Conservation (phyloP, 768 basidiomycete genomes). For the Tephrocybe sp. region DNA sequence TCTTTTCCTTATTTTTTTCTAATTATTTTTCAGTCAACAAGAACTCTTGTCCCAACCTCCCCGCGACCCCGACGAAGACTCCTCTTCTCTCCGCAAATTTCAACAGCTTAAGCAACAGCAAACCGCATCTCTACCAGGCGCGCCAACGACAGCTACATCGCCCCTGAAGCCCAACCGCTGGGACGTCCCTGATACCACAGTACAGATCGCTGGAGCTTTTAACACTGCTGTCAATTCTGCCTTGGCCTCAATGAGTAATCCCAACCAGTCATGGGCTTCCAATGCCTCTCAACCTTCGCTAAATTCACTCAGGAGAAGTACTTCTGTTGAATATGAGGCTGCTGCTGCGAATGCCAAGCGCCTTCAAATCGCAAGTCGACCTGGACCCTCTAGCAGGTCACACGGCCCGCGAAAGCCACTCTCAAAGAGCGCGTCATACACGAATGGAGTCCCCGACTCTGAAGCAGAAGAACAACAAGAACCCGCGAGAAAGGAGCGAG, state of each 20-base stretch:
- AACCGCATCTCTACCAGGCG: slow-evolving; percentile 28
- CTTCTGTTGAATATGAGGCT: slow-evolving; percentile 79
- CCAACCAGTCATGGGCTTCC: slow-evolving; percentile 68
- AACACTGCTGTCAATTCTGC: slow-evolving; percentile 57
- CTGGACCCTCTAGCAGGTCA: slow-evolving; percentile 21
- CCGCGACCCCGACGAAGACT: slow-evolving; percentile 35
- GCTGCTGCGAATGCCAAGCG: slow-evolving; percentile 47
- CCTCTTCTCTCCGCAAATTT: slow-evolving; percentile 39
- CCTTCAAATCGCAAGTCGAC: slow-evolving; percentile 57
- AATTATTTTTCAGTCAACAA: slow-evolving; percentile 22
- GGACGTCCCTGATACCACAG: slow-evolving; percentile 79
- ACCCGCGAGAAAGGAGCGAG: slow-evolving; percentile 38
- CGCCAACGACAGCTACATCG: slow-evolving; percentile 40
- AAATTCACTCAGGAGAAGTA: slow-evolving; percentile 53
- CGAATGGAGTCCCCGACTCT: slow-evolving; percentile 59
- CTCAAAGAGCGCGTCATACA: slow-evolving; percentile 52
- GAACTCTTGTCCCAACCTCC: slow-evolving; percentile 38
- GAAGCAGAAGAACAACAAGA: slow-evolving; percentile 53
- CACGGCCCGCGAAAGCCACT: slow-evolving; percentile 41
- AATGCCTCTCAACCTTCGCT: slow-evolving; percentile 45
- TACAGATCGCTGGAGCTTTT: slow-evolving; percentile 83
- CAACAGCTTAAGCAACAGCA: slow-evolving; percentile 43
- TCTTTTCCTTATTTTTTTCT: slow-evolving; percentile 14
- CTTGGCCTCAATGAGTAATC: slow-evolving; percentile 43
- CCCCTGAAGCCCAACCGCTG: slow-evolving; percentile 67